Base-by-base conservation (phyloP, 2,329 filamentous ascomycete genomes). In the Colletotrichum brevisporum region DNA sequence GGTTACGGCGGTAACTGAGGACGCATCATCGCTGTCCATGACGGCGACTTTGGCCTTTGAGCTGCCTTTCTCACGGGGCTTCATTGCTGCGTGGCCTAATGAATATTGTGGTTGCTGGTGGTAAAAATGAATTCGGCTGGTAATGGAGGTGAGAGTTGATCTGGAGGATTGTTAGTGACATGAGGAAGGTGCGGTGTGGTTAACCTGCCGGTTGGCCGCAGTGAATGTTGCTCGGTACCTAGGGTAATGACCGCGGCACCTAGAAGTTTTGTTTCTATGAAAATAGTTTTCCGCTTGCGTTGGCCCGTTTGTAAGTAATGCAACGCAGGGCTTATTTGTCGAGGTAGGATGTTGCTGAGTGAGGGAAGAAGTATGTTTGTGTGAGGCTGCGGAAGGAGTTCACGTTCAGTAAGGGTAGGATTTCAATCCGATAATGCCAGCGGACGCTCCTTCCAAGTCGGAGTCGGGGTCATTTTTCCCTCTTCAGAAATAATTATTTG, bases 1-100 rank as follows among this genome's bases (percentile, higher is more conserved):
- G n/a, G 62, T 52, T 2, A 56, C 55, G n/a, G 55, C 50, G 0
- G 66, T 55, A 13, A 31, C 12, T n/a, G 66, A 66, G 15, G 50
- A 69, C 6, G 56, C 39, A 18, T 12, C 55, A 24, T 65, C 62
- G 2, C 41, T 57, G 26, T 55, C 43, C 10, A 50, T 15, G n/a
- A 39, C 41, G 3, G 12, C 31, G 43, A 27, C 12, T 8, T 57
- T 15, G 4, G 16, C 18, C 6, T 55, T 41, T 15, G 57, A 18
- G 51, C 18, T 24, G 15, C 31, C 50, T 27, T 48, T 36, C 57
- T 43, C 48, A 15, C 24, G 16, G 5, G 27, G 18, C n/a, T 26
- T 63, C 64, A 64, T 63, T 52, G 39, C 26, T 48, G 26, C 16
- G 21, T 16, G 24, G 31, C 15, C 41, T 36, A 10, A 18, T 27